Base-by-base conservation (phyloP, 2,329 filamentous ascomycete species). In the Aspergillus sergii region DNA sequence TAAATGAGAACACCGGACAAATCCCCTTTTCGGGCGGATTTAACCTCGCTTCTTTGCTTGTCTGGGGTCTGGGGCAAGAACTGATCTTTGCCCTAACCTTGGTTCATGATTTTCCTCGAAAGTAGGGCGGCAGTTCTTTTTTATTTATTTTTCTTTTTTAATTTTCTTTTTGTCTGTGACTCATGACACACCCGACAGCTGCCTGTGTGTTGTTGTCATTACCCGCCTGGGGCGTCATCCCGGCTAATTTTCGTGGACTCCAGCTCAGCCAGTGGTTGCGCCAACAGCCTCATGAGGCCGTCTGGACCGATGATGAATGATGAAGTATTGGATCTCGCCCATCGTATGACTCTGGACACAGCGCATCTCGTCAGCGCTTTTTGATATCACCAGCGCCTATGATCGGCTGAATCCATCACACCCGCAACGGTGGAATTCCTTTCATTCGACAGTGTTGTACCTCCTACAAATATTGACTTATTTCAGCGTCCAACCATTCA, bases 181-280 rank as follows among this genome's bases (percentile, higher is more conserved):
- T 64, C 62, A 67, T 67, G 66, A 66, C 61, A 60, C 65, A 14
- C 45, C 45, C 45, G 45, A 45, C 10, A 45, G 39, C 53, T 57
- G 14, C 23, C 39, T 59, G 62, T 57, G 43, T 26, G 43, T 26
- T n/a, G 46, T 63, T 55, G 39, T 50, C 58, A 48, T 51, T 65
- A 62, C 61, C 61, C 63, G 57, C 57, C 46, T 30, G 51, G 61
- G 62, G 61, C 51, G 56, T 63, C 62, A 66, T 68, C 61, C 69
- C 68, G 69, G 66, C 39, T 64, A 59, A 67, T 71, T 71, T 69
- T 71, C 69, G 69, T 71, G 58, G 43, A 43, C 57, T 67, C 64
- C 59, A 60, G 51, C 32, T 36, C 61, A 63, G 48, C 59, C 65
- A 61, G 51, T 64, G 59, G 59, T 34, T 63, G 23, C 57, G 53